Base-by-base conservation (phyloP, 352 stramenopile species). In the Pythium brassicae region DNA sequence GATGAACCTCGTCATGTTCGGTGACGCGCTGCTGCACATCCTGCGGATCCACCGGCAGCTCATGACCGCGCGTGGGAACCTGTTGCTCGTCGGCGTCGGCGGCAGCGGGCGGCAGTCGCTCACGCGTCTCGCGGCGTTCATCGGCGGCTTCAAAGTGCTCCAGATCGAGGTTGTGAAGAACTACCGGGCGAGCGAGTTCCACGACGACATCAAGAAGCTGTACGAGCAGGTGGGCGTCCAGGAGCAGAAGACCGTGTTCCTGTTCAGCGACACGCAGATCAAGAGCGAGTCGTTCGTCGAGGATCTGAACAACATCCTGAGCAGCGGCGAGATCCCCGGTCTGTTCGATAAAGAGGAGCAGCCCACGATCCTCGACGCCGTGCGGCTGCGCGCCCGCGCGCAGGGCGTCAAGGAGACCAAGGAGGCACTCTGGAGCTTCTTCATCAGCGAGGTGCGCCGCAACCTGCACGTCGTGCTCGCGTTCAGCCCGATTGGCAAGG, bases 101-200 rank as follows among this genome's bases (percentile, higher is more conserved):
- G 92, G 91, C 2, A 97, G 87, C 52, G 92, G 92, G 5, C 63
- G 92, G 2, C 92, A 97, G 62, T 96, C 83, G 1, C 63, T 98
- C 7, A 97, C 89, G 0, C 75, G 86, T 11, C 65, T 98, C 0
- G 86, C 89, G 10, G 72, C 90, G 3, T 97, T 96, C 59, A 94
- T 97, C 42, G 85, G 83, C 3, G 84, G 84, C 14, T 94, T 94
- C 53, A 91, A 92, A 43, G 59, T 96, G 6, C 97, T 97, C 43
- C 88, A 92, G 53, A 97, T 98, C 48, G 92, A 98, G 71, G 91
- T 98, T 2, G 84, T 89, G n/a, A 98, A 98, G 68, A 96, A 97
- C 35, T 98, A 98, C 52, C 76, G 92, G 14, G 73, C 67, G 10
- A 74, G 86, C 25, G 92, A 98, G 62, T 98, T 97, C 64, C 83